Base-by-base conservation (phyloP, 805 yeast genomes). In the Saccharomycopsis oosterbeekiorum region DNA sequence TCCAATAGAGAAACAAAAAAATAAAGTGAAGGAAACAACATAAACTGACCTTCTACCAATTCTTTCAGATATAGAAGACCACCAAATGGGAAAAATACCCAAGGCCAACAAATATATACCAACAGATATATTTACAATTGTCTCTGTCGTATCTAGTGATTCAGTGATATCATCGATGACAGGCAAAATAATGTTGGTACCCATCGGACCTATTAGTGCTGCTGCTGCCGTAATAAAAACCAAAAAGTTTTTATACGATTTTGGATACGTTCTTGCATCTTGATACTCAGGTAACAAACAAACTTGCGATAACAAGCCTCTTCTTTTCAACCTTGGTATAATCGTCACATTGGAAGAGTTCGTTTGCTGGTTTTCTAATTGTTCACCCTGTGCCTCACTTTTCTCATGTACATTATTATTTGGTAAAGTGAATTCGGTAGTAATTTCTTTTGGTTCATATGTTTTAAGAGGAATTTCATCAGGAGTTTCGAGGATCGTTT, bases 31-130 rank as follows among this genome's bases (percentile, higher is more conserved):
- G 11, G 93, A 86, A 3, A 84, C 67, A 21, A 90, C 72, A 70
- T 89, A 89, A 21, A 89, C 84, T 1, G 84, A 77, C 60, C 97
- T 74, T 66, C 96, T 76, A 1, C 97, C 97, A 64, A 81, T 80
- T 59, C 78, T 72, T 69, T 90, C 96, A 50, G 91, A 84, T 61
- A 88, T 79, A 10, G 86, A 82, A 6, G 93, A 85, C 96, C 96
- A 90, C 94, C 96, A 89, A 55, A 90, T 69, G 1, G 97, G 96
- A 67, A 88, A 84, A 1, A 90, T 75, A 15, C 96, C 97, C 41
- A 90, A 69, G 0, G 91, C 77, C 14, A 89, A 68, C 34, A 89
- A 72, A 69, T 89, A 90, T 12, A 89, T 79, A 66, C 96, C 97
- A 58, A 89, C 89, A 1, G 93, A 83, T 17, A 89, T 78, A 68